Conservation (phyloP, 495 filamentous ascomycete genomes). For the Aspergillus funiculosus region DNA sequence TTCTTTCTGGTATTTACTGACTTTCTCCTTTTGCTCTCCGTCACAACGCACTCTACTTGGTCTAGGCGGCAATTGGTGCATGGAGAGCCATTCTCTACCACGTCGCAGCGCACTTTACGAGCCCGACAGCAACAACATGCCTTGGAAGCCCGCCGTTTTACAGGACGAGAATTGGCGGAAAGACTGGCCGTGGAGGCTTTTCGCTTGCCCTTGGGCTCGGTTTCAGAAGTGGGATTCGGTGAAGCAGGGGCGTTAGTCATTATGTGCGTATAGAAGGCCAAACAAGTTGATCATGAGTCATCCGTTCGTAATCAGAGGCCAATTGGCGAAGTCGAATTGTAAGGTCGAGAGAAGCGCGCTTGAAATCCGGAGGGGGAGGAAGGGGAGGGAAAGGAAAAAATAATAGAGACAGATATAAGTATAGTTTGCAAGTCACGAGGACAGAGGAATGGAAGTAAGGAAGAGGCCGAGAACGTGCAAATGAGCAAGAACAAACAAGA, state of each 20-base stretch:
- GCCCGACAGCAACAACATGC: slow-evolving; percentile 83
- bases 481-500: neutral
- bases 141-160: slow-evolving; percentile 79
- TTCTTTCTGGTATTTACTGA: too few species aligned
- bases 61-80: slow-evolving; percentile 89
- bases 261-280: slow-evolving; percentile 7
- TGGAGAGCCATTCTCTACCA: slow-evolving; percentile 77
- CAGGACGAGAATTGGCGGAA: slow-evolving; percentile 44
- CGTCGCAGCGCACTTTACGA: slow-evolving; percentile 91
- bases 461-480: slow-evolving; percentile 11
- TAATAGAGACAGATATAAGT: neutral
- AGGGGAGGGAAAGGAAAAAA: slow-evolving; percentile 1
- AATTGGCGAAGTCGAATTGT: slow-evolving; percentile 18
- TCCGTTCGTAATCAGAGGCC: slow-evolving; percentile 2
- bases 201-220: slow-evolving; percentile 37
- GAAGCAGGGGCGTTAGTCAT: slow-evolving; percentile 29
- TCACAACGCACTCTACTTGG: slow-evolving; percentile 81
- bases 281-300: slow-evolving; percentile 10
- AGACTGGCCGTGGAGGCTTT: slow-evolving; percentile 41
- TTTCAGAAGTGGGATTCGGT: slow-evolving; percentile 21
- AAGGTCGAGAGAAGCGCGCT: neutral
- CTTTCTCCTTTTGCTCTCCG: slow-evolving; percentile 86
- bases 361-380: neutral
- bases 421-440: slow-evolving; percentile 2
- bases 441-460: neutral